Percentiles rank a stretch among this genome's conserved stretches.
Conservation (phyloP, 768 basidiomycete genomes). For the Termitomyces sp. region DNA sequence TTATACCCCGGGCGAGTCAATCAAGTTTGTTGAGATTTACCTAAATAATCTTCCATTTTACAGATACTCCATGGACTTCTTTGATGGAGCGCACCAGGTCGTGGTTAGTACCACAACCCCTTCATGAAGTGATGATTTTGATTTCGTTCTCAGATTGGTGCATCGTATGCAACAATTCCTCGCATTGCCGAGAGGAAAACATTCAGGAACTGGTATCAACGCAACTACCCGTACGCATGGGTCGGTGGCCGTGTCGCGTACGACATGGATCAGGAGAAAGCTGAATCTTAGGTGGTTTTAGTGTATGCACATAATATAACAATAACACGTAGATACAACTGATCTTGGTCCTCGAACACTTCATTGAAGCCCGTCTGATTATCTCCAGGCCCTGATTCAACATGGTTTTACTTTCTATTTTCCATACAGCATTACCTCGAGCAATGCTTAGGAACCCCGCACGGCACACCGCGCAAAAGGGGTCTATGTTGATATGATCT, state of each 20-base stretch:
- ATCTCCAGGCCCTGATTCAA: no score
- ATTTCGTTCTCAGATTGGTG: conserved; percentile 60
- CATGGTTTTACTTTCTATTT: no score
- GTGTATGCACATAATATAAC: no score
- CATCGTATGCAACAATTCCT: conserved; percentile 83
- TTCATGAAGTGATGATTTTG: background rate
- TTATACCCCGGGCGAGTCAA: conserved; percentile 78
- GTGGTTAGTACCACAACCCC: conserved; percentile 55
- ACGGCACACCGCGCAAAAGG: no score
- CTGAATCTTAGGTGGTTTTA: no score
- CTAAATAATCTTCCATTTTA: background rate
- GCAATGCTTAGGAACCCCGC: no score
- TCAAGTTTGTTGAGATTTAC: background rate
- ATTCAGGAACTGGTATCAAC: conserved; percentile 89
- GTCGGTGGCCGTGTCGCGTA: conserved; percentile 63
- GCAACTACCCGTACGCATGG: conserved; percentile 89
- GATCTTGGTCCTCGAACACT: no score
- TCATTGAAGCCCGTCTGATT: no score
- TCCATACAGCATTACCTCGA: no score
- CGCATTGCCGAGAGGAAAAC: conserved; percentile 70
- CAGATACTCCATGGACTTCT: conserved; percentile 86
- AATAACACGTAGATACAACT: no score
- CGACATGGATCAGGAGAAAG: conserved; percentile 24
- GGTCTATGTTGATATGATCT: no score
- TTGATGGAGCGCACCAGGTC: conserved; percentile 79